Evolutionary conservation across 257 asterid genomes (phyloP), one percentile per base, ranked within the genome.

Genomic region (Henckelia pumila): DNA sequence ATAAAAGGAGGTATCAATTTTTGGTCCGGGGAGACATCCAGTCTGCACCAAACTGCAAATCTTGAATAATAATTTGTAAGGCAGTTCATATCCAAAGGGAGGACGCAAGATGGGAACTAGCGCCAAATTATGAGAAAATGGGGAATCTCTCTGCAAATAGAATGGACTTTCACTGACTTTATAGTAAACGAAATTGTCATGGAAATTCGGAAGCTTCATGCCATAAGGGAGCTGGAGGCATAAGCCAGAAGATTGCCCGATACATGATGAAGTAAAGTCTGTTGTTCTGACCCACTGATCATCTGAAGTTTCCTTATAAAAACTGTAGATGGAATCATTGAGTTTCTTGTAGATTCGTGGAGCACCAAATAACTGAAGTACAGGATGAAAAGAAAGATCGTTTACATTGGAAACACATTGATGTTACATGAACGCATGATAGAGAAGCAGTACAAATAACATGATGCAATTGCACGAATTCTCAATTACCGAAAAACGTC

Each of bases 241-340:
- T 71, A 93, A 29, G 17, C 95, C 86, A 20, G 99, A 90, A 60
- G 99, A 85, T 61, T 88, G 95, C 52, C 99, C 99, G 16, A 90
- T 86, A 63, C 75, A 73, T 11, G 79, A 79, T 47, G 71, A 63
- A 49, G 97, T 78, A 62, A 88, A 93, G 67, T 93, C 97, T 7
- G 92, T 83, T 7, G 99, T 90, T 74, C 99, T 83, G 20, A 88
- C 77, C 96, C 97, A 93, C 71, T 86, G 96, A 25, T 90, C 97
- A 60, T 90, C 96, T 22, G 78, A 86, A 56, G 83, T 66, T 33
- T 84, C 84, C 76, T 0, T 17, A 50, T 0, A 84, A 70, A 20
- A 93, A 80, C 82, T 65, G 55, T 47, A 71, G 3, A n/a, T 1
- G 8, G 88, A 80, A 14, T 9, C 71, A 6, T 21, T 57, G n/a